Percentiles rank a stretch among this genome's conserved stretches.
Conservation (phyloP, 768 basidiomycete species). For the Tylopilus intermedius region DNA sequence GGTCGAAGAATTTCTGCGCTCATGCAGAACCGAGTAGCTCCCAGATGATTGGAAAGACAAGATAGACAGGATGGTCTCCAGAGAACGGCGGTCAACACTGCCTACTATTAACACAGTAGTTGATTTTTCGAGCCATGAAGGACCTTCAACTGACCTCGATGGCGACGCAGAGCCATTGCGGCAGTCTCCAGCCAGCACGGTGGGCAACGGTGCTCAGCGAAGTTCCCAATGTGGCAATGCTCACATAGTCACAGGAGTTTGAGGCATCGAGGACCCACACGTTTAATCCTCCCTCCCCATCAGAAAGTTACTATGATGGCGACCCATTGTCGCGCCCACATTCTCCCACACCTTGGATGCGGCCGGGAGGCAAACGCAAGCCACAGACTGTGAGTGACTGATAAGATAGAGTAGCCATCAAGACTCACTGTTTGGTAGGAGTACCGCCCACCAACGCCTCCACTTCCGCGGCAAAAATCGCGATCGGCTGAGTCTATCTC, state of each 20-base stretch:
- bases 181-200: slow-evolving; percentile 32
- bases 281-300: slow-evolving; percentile 33
- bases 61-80: slow-evolving; percentile 31
- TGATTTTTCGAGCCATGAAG: slow-evolving; percentile 26
- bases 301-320: slow-evolving; percentile 28
- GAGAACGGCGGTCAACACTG: slow-evolving; percentile 28
- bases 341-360: slow-evolving; percentile 34
- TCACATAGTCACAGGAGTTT: slow-evolving; percentile 31
- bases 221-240: slow-evolving; percentile 21
- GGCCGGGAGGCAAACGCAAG: slow-evolving; percentile 23
- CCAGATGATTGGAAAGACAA: slow-evolving; percentile 34
- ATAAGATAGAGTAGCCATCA: background rate
- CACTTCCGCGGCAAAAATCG: slow-evolving; percentile 39
- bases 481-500: slow-evolving; percentile 24
- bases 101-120: slow-evolving; percentile 32
- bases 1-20: slow-evolving; percentile 3
- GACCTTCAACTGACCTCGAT: slow-evolving; percentile 21
- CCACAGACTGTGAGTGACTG: slow-evolving; percentile 23
- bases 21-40: slow-evolving; percentile 18
- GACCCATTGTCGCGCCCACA: slow-evolving; percentile 32
- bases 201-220: slow-evolving; percentile 28
- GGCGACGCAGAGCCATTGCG: slow-evolving; percentile 26
- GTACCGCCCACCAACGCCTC: slow-evolving; percentile 59
- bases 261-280: slow-evolving; percentile 28
- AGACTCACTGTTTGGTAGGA: slow-evolving; percentile 29